These are phyloP conservation scores for Golovinomyces cichoracearum DNA, from an alignment of 2,329 filamentous ascomycete genomes.

Conservation along the genomic window DNA sequence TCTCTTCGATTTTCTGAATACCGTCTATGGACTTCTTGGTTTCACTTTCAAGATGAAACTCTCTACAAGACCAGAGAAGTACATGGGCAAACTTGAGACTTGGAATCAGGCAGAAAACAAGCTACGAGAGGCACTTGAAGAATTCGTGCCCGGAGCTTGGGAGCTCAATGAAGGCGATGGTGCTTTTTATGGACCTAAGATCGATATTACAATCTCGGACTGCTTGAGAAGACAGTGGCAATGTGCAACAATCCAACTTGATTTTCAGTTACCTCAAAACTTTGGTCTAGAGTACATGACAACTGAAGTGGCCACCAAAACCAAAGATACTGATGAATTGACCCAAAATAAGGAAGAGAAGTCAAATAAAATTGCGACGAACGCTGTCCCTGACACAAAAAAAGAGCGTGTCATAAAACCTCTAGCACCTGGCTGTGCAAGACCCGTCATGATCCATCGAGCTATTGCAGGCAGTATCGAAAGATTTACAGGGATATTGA, in stretches of 20 bases:
- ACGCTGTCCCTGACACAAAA: slow-evolving; percentile 16
- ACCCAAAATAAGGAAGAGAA: slow-evolving; percentile 18
- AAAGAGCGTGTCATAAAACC: slow-evolving; percentile 22
- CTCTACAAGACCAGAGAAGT: slow-evolving; percentile 72
- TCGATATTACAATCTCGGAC: slow-evolving; percentile 85
- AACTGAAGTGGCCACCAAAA: slow-evolving; percentile 29
- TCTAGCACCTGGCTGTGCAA: slow-evolving; percentile 42
- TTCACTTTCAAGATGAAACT: slow-evolving; percentile 87
- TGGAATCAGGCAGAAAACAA: slow-evolving; percentile 75
- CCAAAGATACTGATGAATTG: slow-evolving; percentile 16
- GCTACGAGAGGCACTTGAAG: slow-evolving; percentile 51
- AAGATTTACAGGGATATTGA: slow-evolving; percentile 47
- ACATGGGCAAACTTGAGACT: slow-evolving; percentile 58
- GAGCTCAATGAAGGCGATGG: slow-evolving; percentile 83
- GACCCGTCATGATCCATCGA: slow-evolving; percentile 69
- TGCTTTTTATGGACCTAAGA: slow-evolving; percentile 96
- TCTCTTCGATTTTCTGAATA: slow-evolving; percentile 65
- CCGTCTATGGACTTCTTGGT: slow-evolving; percentile 58
- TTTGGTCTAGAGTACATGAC: slow-evolving; percentile 76
- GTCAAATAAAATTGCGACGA: slow-evolving; percentile 21
- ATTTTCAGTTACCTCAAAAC: slow-evolving; percentile 63
- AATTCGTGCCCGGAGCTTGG: slow-evolving; percentile 51
- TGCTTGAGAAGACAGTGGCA: slow-evolving; percentile 64
- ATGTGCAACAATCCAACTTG: slow-evolving; percentile 82
- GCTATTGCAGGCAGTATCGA: slow-evolving; percentile 51